phyloP scores from a whole-genome alignment of 345 rosid species.

The Murraya koenigii region DNA sequence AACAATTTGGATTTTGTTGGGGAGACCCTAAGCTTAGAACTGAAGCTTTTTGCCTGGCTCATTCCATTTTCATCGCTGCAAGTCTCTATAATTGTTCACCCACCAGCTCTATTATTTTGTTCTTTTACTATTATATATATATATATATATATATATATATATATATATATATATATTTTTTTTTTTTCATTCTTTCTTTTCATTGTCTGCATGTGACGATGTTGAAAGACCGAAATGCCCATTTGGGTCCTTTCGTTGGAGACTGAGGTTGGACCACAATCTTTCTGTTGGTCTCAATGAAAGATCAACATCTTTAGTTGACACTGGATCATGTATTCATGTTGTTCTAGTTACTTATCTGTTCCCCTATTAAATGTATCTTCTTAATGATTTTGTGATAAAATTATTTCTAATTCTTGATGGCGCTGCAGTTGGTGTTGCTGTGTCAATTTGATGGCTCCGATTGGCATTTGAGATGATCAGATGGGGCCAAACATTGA shows the following conservation, averaged over 20 bases:
- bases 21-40: conserved; percentile 9
- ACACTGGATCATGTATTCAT: not conserved
- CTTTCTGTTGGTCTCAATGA: not conserved
- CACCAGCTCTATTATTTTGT: not conserved
- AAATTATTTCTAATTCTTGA: not conserved
- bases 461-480: not conserved
- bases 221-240: conserved; percentile 1
- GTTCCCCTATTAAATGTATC: not conserved
- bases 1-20: not conserved
- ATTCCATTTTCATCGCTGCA: conserved; percentile 23
- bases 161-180: too few species aligned
- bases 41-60: conserved; percentile 19
- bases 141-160: too few species aligned
- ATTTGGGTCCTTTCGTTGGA: not conserved
- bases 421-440: not conserved
- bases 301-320: conserved; percentile 1
- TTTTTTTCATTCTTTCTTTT: not conserved
- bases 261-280: not conserved
- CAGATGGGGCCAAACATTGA: not conserved
- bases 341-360: not conserved
- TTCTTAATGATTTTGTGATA: not conserved
- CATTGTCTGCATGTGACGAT: not conserved
- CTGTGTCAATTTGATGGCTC: not conserved
- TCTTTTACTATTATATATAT: not conserved
- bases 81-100: conserved; percentile 15